These are phyloP conservation scores for Mucor circinelloides DNA, from an alignment of 371 early-diverging fungal genomes.

Conservation along the genomic window DNA sequence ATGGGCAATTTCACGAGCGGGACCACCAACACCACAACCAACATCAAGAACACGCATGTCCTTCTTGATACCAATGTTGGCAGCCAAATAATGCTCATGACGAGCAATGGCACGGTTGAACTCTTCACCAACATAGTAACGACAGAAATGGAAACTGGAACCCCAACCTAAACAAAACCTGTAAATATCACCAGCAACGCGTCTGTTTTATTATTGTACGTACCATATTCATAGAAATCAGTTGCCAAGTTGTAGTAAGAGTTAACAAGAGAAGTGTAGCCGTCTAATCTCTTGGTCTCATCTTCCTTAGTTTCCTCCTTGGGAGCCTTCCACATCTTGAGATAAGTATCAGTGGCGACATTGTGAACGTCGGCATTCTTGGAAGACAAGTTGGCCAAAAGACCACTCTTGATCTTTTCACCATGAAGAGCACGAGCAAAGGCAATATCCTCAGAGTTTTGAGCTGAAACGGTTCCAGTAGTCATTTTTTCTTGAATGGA, in stretches of 20 bases:
- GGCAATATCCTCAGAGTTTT: slow-evolving; percentile 54
- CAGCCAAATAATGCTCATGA: slow-evolving; percentile 89
- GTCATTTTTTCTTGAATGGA: slow-evolving; percentile 5
- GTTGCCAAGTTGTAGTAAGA: slow-evolving; percentile 83
- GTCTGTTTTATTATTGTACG: neutral
- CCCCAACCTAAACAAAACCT: slow-evolving; percentile 65
- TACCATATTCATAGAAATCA: slow-evolving; percentile 80
- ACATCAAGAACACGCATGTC: slow-evolving; percentile 82
- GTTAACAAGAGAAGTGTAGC: slow-evolving; percentile 76
- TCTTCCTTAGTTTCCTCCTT: slow-evolving; percentile 50
- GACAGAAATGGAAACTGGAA: slow-evolving; percentile 88
- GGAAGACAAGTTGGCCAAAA: slow-evolving; percentile 51
- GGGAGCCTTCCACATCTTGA: slow-evolving; percentile 65
- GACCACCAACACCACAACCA: slow-evolving; percentile 95
- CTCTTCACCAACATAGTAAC: slow-evolving; percentile 75
- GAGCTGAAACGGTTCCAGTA: slow-evolving; percentile 36
- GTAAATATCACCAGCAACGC: neutral
- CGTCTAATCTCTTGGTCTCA: slow-evolving; percentile 53
- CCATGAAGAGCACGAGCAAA: slow-evolving; percentile 57
- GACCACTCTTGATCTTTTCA: slow-evolving; percentile 47
- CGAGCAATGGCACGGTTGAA: slow-evolving; percentile 85
- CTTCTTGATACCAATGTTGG: slow-evolving; percentile 68
- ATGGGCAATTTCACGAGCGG: slow-evolving; percentile 88
- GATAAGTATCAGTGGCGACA: slow-evolving; percentile 60
- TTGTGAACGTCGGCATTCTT: slow-evolving; percentile 62